phyloP scores from a whole-genome alignment of 2,329 filamentous ascomycete genomes.

The Aspergillus ochraceoroseus region DNA sequence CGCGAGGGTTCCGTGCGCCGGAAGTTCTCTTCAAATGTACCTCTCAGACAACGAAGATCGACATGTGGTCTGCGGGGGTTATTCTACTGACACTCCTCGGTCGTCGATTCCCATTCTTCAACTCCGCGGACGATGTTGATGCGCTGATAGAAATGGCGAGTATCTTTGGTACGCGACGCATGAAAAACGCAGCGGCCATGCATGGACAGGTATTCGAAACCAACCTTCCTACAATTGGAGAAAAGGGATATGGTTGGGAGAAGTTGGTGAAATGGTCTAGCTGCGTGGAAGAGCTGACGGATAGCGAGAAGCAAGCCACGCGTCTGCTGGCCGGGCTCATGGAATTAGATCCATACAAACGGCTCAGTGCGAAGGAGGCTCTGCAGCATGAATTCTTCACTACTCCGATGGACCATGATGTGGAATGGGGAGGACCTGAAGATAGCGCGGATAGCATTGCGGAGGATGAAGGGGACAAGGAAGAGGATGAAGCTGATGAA shows the following conservation, averaged over 20 bases:
- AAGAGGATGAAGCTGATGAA: slow-evolving; percentile 37
- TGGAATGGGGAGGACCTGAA: slow-evolving; percentile 39
- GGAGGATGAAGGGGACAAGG: slow-evolving; percentile 30
- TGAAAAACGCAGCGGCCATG: slow-evolving; percentile 74
- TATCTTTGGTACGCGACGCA: slow-evolving; percentile 80
- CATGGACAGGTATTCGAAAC: slow-evolving; percentile 92
- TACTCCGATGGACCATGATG: slow-evolving; percentile 38
- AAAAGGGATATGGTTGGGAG: slow-evolving; percentile 78
- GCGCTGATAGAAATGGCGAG: slow-evolving; percentile 96
- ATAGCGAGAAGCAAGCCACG: slow-evolving; percentile 46
- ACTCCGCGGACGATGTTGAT: slow-evolving; percentile 95
- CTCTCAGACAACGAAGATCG: slow-evolving; percentile 86
- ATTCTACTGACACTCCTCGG: slow-evolving; percentile 92
- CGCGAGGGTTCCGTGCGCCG: slow-evolving; percentile 88
- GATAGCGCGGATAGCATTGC: slow-evolving; percentile 35
- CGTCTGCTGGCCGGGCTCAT: slow-evolving; percentile 41
- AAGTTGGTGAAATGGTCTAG: slow-evolving; percentile 96
- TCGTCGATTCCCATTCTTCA: slow-evolving; percentile 94
- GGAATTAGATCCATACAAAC: slow-evolving; percentile 43
- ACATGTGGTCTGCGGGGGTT: slow-evolving; percentile 96
- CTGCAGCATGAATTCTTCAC: slow-evolving; percentile 46
- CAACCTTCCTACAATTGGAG: slow-evolving; percentile 83
- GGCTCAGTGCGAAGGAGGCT: slow-evolving; percentile 43
- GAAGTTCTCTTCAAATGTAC: slow-evolving; percentile 98
- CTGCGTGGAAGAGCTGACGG: slow-evolving; percentile 59